These are phyloP conservation scores for Leccinum boreale DNA, from an alignment of 768 basidiomycete genomes.

Conservation along the genomic window DNA sequence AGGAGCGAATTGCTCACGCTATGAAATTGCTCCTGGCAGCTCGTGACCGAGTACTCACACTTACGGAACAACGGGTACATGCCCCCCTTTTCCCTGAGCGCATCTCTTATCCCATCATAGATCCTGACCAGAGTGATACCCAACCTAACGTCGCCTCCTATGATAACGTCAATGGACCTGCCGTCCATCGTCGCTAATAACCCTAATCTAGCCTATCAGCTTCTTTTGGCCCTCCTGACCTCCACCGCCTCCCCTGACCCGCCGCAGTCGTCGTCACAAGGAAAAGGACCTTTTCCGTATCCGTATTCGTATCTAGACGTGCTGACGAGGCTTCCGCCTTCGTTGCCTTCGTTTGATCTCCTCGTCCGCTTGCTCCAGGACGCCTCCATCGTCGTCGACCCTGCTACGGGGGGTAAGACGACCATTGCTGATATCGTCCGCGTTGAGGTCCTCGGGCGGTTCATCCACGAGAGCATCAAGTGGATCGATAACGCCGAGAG, in stretches of 20 bases:
- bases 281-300: slow-evolving; percentile 27
- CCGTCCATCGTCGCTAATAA: slow-evolving; percentile 64
- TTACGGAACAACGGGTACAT: slow-evolving; percentile 69
- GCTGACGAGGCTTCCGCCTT: slow-evolving; percentile 64
- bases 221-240: slow-evolving; percentile 57
- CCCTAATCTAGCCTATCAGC: slow-evolving; percentile 64
- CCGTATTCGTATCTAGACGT: slow-evolving; percentile 58
- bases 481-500: slow-evolving; percentile 70
- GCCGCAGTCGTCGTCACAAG: slow-evolving; percentile 1
- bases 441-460: slow-evolving; percentile 63
- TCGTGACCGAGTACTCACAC: slow-evolving; percentile 66
- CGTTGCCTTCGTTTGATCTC: slow-evolving; percentile 70
- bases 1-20: slow-evolving; percentile 56
- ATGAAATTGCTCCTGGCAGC: slow-evolving; percentile 68
- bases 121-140: slow-evolving; percentile 49
- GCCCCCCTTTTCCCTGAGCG: not conserved
- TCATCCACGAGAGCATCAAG: slow-evolving; percentile 65
- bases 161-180: slow-evolving; percentile 68
- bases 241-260: slow-evolving; percentile 24
- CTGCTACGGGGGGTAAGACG: slow-evolving; percentile 42
- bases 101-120: slow-evolving; percentile 30
- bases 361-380: slow-evolving; percentile 68
- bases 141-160: slow-evolving; percentile 40
- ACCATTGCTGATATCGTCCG: slow-evolving; percentile 65
- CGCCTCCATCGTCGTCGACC: slow-evolving; percentile 43